Percentiles rank a stretch among this genome's conserved stretches.
phyloP scores from a whole-genome alignment of 106 monocot genomes.

The Allium fistulosum region DNA sequence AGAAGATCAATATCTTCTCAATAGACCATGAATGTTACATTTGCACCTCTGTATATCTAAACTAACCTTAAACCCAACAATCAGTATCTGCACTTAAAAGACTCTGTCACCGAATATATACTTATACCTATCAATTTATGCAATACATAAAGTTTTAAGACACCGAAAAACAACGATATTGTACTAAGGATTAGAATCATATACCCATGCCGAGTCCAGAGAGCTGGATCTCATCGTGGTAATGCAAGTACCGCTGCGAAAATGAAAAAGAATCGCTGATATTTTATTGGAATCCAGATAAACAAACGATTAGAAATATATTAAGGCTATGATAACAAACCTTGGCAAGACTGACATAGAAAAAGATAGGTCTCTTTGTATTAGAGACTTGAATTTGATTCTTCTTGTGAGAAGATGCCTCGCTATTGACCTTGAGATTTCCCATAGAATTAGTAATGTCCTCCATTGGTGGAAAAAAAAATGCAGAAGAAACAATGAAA shows the following conservation, averaged over 20 bases:
- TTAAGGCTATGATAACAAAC: conserved; percentile 11
- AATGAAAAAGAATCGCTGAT: neutral
- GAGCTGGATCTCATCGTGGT: conserved; percentile 44
- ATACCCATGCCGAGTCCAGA: conserved; percentile 60
- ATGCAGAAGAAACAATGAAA: too few relatives aligned
- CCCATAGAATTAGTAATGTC: conserved; percentile 31
- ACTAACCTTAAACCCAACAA: too few relatives aligned
- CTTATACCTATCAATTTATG: too few relatives aligned
- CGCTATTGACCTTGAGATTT: conserved; percentile 23
- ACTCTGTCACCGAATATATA: too few relatives aligned
- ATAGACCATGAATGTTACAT: too few relatives aligned
- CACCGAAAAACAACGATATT: too few relatives aligned
- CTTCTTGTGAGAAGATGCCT: conserved; percentile 33
- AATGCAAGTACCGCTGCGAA: conserved; percentile 52
- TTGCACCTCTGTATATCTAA: too few relatives aligned
- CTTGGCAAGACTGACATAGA: conserved; percentile 93
- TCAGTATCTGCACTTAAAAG: too few relatives aligned
- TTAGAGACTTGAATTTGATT: conserved; percentile 80
- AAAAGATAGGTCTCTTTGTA: conserved; percentile 89
- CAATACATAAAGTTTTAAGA: too few relatives aligned
- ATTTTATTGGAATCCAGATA: neutral
- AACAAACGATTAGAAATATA: neutral
- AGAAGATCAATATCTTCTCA: too few relatives aligned
- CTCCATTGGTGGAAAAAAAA: neutral
- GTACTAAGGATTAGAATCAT: too few relatives aligned